These are phyloP conservation scores for Hemileia vastatrix DNA, from an alignment of 1,284 basidiomycete species.

Conservation along the genomic window DNA sequence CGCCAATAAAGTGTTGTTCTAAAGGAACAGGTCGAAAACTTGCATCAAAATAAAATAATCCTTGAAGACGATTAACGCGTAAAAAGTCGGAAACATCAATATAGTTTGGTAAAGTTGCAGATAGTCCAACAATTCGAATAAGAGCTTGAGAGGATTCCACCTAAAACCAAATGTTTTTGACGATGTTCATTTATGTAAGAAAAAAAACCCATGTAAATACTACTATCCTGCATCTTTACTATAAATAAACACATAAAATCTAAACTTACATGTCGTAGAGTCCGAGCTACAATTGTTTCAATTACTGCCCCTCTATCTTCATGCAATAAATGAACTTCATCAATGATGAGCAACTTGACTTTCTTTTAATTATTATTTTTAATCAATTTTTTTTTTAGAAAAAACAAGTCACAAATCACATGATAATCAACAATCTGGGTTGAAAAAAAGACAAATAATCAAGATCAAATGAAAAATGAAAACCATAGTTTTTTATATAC, in stretches of 20 bases:
- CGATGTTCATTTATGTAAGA: too few relatives aligned
- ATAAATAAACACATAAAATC: not conserved
- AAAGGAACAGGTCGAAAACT: constrained; percentile 95
- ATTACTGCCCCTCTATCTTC: constrained; percentile 98
- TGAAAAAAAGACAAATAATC: not conserved
- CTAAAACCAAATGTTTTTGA: not conserved
- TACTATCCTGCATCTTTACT: not conserved
- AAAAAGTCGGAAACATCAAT: constrained; percentile 94
- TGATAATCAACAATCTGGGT: too few relatives aligned
- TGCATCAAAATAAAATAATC: constrained; percentile 97
- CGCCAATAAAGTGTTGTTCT: constrained; percentile 94
- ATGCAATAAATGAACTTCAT: constrained; percentile 94
- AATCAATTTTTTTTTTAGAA: too few relatives aligned
- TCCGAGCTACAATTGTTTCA: constrained; percentile 95
- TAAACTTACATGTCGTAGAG: constrained; percentile 63
- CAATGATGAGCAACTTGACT: constrained; percentile 90
- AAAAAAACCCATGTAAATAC: not conserved
- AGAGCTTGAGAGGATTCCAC: constrained; percentile 94
- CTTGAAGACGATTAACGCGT: constrained; percentile 74
- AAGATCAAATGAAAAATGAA: not conserved
- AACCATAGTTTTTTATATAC: not conserved
- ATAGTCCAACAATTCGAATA: constrained; percentile 97
- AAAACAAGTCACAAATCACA: too few relatives aligned
- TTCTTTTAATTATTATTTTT: too few relatives aligned
- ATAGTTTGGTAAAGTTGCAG: constrained; percentile 95